A percentile compares a stretch with the other conserved stretches of the same genome.
phyloP scores from a whole-genome alignment of 2,329 filamentous ascomycete genomes.

The Macrophomina phaseolina region DNA sequence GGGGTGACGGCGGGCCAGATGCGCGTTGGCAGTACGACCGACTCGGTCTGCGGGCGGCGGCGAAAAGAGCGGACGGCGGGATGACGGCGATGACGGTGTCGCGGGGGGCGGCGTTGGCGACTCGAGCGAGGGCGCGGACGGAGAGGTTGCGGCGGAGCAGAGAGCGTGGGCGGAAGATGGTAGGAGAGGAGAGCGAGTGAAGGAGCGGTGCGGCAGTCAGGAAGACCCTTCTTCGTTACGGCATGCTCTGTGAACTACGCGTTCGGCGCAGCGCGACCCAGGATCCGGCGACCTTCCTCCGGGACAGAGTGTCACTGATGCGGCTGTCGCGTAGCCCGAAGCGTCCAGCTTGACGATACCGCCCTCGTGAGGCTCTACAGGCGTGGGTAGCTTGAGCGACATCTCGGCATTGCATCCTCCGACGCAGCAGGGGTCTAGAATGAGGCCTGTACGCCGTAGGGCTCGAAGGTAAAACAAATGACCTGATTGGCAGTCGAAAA shows the following conservation, averaged over 20 bases:
- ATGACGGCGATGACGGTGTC: neutral
- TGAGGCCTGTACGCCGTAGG: constrained; percentile 18
- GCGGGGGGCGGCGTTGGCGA: constrained; percentile 4
- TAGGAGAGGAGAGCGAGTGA: constrained; percentile 19
- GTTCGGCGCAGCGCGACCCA: constrained; percentile 24
- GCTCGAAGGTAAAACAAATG: constrained; percentile 14
- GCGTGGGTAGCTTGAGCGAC: constrained; percentile 21
- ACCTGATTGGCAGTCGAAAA: constrained; percentile 18
- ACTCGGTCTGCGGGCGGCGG: constrained; percentile 17
- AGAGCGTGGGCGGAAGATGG: constrained; percentile 20
- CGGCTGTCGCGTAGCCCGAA: constrained; percentile 10
- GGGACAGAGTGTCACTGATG: constrained; percentile 1
- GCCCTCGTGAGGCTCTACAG: constrained; percentile 26
- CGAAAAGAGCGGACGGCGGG: constrained; percentile 2
- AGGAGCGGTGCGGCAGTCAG: constrained; percentile 25
- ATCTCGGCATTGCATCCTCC: constrained; percentile 24
- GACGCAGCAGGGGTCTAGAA: constrained; percentile 21
- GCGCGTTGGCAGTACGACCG: constrained; percentile 19
- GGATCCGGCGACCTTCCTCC: neutral
- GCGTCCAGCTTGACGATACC: constrained; percentile 2
- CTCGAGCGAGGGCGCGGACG: constrained; percentile 10
- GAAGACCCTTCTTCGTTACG: constrained; percentile 23
- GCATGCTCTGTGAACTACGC: constrained; percentile 24
- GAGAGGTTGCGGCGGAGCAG: constrained; percentile 4
- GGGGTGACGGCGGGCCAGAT: constrained; percentile 13